phyloP scores from a whole-genome alignment of 1,284 basidiomycete genomes.

The Heliocybe sulcata region DNA sequence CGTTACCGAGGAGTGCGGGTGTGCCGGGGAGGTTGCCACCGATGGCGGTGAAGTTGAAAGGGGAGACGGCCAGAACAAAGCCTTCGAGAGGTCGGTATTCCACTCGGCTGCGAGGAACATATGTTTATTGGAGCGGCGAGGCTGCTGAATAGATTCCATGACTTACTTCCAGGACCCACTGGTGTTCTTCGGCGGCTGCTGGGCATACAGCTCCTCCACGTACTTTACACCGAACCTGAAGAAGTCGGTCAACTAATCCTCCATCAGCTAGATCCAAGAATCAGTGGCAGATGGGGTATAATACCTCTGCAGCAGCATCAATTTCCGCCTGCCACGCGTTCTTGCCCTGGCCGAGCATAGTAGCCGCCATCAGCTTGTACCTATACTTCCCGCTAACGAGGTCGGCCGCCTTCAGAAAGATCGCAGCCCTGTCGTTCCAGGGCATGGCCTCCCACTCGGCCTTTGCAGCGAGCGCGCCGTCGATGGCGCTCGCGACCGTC shows the following conservation, averaged over 20 bases:
- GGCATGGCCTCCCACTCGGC: conserved; percentile 88
- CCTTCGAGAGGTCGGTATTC: conserved; percentile 97
- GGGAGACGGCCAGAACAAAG: conserved; percentile 95
- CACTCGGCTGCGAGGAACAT: conserved; percentile 55
- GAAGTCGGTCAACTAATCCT: conserved; percentile 79
- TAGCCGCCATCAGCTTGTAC: conserved; percentile 92
- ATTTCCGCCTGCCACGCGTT: conserved; percentile 99
- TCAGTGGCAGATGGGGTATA: no score
- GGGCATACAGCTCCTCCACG: conserved; percentile 89
- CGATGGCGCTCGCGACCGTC: conserved; percentile 77
- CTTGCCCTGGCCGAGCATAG: conserved; percentile 98
- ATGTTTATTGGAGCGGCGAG: conserved; percentile 8
- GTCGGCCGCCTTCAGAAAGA: conserved; percentile 97
- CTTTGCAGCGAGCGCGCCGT: conserved; percentile 85
- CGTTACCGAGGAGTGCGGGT: conserved; percentile 93
- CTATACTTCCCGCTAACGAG: conserved; percentile 92
- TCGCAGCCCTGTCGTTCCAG: conserved; percentile 94
- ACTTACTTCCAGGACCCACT: conserved; percentile 91
- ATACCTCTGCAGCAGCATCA: conserved; percentile 93
- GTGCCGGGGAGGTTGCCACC: conserved; percentile 87
- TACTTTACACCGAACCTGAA: conserved; percentile 96
- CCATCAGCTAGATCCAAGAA: background rate
- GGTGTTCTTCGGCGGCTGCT: conserved; percentile 87
- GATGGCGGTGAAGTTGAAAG: conserved; percentile 98
- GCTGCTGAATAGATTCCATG: background rate